Base-by-base conservation (phyloP, 2,329 filamentous ascomycete genomes). In the Tolypocladium cylindrosporum region DNA sequence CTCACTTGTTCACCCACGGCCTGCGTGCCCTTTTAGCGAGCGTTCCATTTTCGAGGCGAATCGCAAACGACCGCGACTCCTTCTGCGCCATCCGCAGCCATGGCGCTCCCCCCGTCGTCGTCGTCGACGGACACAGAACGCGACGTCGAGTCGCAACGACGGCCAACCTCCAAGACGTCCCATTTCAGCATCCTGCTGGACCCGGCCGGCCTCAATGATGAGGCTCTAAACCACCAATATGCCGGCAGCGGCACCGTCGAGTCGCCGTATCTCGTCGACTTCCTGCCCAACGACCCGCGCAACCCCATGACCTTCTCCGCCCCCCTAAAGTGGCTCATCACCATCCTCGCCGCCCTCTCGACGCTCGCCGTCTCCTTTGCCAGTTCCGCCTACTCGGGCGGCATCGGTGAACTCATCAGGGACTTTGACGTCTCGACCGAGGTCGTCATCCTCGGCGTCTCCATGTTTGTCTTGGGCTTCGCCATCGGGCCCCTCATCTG, bases 311-410 rank as follows among this genome's bases (percentile, higher is more conserved):
- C 75, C 54, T 88, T 84, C 64, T 72, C 78, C 11, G 59, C 66
- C 2, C 57, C 66, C 36, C 81, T 79, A 70, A 90, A 90, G 73
- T 91, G 88, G 87, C 67, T 69, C 37, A 82, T 87, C 61, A 87
- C 85, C 1, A 66, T 81, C 56, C 68, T 87, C 45, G 82, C 87
- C 58, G 86, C 87, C 14, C 64, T 87, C 36, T 83, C 87, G 16
- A 88, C 86, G 1, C 77, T 91, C 50, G 86, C 80, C 36, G 86
- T 90, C 37, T 77, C 88, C 3, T 87, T 91, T 64, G 82, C 84
- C 57, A 88, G 85, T 21, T 87, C 84, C 1, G 87, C 87, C 39
- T 89, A 84, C 69, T 82, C 81, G 4, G 83, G 83, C 14, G 83
- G 82, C 53, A 68, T 85, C 16, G 58, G 63, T 10, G 73, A 83